phyloP scores from a whole-genome alignment of 768 basidiomycete genomes.

The Solioccasus polychromus region DNA sequence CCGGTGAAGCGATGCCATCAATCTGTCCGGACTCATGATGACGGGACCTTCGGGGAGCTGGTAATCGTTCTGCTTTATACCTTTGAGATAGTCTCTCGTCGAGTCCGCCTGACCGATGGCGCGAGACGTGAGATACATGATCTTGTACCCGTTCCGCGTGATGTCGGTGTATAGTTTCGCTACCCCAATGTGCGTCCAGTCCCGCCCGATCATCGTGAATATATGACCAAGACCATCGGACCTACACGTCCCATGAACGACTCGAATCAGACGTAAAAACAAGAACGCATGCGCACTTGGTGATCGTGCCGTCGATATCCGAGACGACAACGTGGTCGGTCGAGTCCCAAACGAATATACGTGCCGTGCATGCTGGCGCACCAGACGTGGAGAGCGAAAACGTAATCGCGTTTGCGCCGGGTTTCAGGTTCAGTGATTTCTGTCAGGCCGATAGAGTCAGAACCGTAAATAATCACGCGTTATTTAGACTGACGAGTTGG shows the following conservation, averaged over 20 bases:
- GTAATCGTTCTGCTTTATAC: constrained; percentile 93
- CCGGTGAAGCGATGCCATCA: constrained; percentile 95
- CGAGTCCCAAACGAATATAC: constrained; percentile 96
- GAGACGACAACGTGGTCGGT: constrained; percentile 89
- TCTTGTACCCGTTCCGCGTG: constrained; percentile 91
- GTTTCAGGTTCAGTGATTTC: constrained; percentile 83
- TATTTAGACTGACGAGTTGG: constrained; percentile 64
- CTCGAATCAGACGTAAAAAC: neutral
- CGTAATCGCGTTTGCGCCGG: constrained; percentile 87
- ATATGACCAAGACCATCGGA: constrained; percentile 96
- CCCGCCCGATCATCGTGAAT: constrained; percentile 95
- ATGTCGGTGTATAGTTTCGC: constrained; percentile 98
- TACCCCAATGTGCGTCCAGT: constrained; percentile 97
- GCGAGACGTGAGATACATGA: constrained; percentile 95
- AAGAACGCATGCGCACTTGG: constrained; percentile 62
- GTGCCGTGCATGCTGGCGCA: constrained; percentile 79
- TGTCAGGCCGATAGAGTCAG: constrained; percentile 28
- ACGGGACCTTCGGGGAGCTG: constrained; percentile 97
- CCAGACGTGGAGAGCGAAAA: constrained; percentile 89
- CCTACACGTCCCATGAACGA: constrained; percentile 37
- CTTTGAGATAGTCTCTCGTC: constrained; percentile 90
- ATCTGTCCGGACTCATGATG: constrained; percentile 95
- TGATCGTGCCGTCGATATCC: constrained; percentile 99
- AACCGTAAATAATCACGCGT: neutral
- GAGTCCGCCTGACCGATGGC: constrained; percentile 98